Evolutionary conservation across 2,329 filamentous ascomycete species (phyloP).

Genomic region (Fusarium sp.): DNA sequence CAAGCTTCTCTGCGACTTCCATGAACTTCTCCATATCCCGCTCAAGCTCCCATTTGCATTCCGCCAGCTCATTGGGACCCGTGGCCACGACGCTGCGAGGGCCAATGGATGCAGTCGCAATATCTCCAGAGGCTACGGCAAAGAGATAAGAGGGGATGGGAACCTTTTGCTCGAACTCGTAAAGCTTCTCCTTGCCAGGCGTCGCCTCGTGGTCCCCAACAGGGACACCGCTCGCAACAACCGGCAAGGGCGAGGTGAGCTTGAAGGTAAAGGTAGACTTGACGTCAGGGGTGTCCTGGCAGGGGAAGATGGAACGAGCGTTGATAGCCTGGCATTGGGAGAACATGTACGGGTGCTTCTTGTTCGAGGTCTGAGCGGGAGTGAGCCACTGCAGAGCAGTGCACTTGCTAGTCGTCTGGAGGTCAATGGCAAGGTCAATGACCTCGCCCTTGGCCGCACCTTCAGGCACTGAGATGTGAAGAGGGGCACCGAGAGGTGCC

Average conservation of each 20-base stretch:
- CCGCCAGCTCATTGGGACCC: slow-evolving; percentile 86
- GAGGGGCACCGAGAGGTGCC: slow-evolving; percentile 80
- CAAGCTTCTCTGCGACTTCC: slow-evolving; percentile 81
- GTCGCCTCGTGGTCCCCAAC: slow-evolving; percentile 58
- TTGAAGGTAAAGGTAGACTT: slow-evolving; percentile 96
- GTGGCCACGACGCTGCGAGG: slow-evolving; percentile 87
- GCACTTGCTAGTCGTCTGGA: slow-evolving; percentile 88
- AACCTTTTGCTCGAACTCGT: slow-evolving; percentile 89
- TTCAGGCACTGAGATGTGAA: slow-evolving; percentile 72
- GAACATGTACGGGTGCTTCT: slow-evolving; percentile 97
- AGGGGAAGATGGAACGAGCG: slow-evolving; percentile 92
- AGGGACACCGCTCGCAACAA: slow-evolving; percentile 88
- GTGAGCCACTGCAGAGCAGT: slow-evolving; percentile 97
- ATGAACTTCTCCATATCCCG: slow-evolving; percentile 93
- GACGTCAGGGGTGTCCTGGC: slow-evolving; percentile 96
- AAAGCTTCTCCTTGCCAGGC: slow-evolving; percentile 69
- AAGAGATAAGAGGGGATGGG: slow-evolving; percentile 96
- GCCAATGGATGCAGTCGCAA: slow-evolving; percentile 87
- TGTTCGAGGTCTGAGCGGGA: slow-evolving; percentile 92
- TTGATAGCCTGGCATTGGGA: slow-evolving; percentile 98
- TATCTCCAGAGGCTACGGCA: slow-evolving; percentile 88
- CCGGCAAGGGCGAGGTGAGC: slow-evolving; percentile 85
- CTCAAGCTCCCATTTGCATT: slow-evolving; percentile 91
- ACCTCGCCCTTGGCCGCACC: slow-evolving; percentile 65
- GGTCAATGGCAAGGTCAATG: slow-evolving; percentile 70